Base-by-base conservation (phyloP, 768 basidiomycete species). In the Porpolomopsis calyptriformis region DNA sequence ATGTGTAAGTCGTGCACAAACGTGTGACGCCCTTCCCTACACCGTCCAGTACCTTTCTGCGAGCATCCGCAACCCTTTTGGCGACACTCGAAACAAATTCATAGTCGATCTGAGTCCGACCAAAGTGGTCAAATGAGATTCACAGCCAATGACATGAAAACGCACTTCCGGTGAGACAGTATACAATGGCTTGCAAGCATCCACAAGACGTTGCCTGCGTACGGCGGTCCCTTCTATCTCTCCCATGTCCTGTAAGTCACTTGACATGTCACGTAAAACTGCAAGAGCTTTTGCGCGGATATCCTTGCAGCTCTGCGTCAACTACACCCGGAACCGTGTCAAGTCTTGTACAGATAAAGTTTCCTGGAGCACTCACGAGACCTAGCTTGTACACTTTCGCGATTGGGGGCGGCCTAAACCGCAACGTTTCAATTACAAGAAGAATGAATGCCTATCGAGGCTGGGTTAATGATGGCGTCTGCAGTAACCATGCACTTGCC, bases 341-440 rank as follows among this genome's bases (percentile, higher is more conserved):
- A 36, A 40, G 14, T 18, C 46, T 40, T 23, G 39, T 26, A 45
- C n/a, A n/a, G 29, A 35, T 26, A 9, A 18, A 39, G 19, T 4
- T 20, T 35, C 14, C 10, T 40, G 34, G 24, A 8, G 14, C n/a
- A 68, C 79, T 54, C 57, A 88, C 85, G 50, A 69, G 68, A 36
- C 82, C 80, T 37, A 85, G 73, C 58, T 82, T 88, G 60, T 89
- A 74, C 31, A 76, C 69, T 58, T 85, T 87, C 34, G 82, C 73
- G 14, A 83, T 69, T 0, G 81, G 75, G 2, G 77, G 61, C 6
- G 77, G 62, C 59, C 85, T 87, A 70, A 89, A 90, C 10, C 87
- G 77, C 43, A 76, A 54, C 0, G 80, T 81, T 57, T 81, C 82
- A n/a, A 83, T 66, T 18, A 69, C 63, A 49, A 91, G 73, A 1